These are phyloP conservation scores for Suillus alpinus DNA, from an alignment of 768 basidiomycete species.

Conservation along the genomic window DNA sequence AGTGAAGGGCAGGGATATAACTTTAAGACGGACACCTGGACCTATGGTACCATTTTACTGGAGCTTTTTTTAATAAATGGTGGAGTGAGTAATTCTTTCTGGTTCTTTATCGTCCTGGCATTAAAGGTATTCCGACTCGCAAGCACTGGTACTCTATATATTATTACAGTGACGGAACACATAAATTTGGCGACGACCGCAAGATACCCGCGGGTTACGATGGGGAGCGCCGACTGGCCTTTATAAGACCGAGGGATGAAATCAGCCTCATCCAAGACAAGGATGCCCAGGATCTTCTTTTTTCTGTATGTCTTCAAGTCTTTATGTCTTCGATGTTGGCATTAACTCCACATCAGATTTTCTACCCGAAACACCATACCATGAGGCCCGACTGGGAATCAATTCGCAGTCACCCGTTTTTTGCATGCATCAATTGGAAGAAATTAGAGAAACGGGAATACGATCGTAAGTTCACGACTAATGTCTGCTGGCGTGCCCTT, in stretches of 20 bases:
- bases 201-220: background rate
- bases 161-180: background rate
- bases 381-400: conserved; percentile 10
- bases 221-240: background rate
- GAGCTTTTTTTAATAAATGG: conserved; percentile 10
- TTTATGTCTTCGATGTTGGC: background rate
- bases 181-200: background rate
- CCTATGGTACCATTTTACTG: conserved; percentile 28
- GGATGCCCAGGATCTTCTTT: conserved; percentile 10
- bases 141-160: conserved; percentile 9
- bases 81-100: conserved; percentile 2
- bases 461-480: conserved; percentile 3
- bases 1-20: conserved; percentile 32
- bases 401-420: conserved; percentile 11
- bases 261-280: conserved; percentile 4
- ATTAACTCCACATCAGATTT: background rate
- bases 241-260: conserved; percentile 2
- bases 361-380: conserved; percentile 2
- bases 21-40: conserved; percentile 42
- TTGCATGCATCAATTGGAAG: conserved; percentile 6
- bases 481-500: background rate
- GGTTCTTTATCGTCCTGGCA: background rate
- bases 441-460: conserved; percentile 8
- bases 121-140: background rate
- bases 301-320: background rate